phyloP scores from a whole-genome alignment of 2,329 filamentous ascomycete genomes.

The Fusarium buharicum region DNA sequence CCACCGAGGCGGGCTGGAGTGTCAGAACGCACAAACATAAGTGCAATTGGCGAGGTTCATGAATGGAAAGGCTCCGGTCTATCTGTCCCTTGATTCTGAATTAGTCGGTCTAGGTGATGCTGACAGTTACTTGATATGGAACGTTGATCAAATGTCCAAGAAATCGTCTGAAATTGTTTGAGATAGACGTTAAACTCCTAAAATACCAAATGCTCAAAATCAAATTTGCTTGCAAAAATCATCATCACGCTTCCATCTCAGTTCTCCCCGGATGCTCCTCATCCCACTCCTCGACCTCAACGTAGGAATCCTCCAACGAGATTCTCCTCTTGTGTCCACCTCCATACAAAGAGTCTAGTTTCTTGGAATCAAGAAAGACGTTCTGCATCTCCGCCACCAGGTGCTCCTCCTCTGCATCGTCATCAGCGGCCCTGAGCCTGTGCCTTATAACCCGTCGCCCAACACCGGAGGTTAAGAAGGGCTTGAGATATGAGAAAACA shows the following conservation, averaged over 20 bases:
- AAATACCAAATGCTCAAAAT: not conserved
- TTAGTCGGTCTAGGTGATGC: too few relatives aligned
- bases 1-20: too few relatives aligned
- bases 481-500: conserved; percentile 21
- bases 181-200: not conserved
- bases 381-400: conserved; percentile 28
- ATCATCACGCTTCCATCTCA: conserved; percentile 32
- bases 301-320: conserved; percentile 24
- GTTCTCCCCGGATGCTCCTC: conserved; percentile 22
- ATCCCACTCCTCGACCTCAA: conserved; percentile 37
- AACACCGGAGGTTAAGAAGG: conserved; percentile 29
- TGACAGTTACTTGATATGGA: too few relatives aligned
- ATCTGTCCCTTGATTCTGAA: too few relatives aligned
- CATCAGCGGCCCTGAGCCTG: conserved; percentile 8
- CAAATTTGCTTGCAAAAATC: not conserved
- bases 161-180: not conserved
- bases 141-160: too few relatives aligned
- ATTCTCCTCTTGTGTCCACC: conserved; percentile 9
- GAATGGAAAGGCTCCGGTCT: too few relatives aligned
- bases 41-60: too few relatives aligned
- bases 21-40: too few relatives aligned
- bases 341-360: conserved; percentile 23
- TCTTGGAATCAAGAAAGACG: conserved; percentile 26
- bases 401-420: conserved; percentile 22
- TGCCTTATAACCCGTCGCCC: conserved; percentile 21